Base-by-base conservation (phyloP, 2,329 filamentous ascomycete species). In the Cladosporium sp. region DNA sequence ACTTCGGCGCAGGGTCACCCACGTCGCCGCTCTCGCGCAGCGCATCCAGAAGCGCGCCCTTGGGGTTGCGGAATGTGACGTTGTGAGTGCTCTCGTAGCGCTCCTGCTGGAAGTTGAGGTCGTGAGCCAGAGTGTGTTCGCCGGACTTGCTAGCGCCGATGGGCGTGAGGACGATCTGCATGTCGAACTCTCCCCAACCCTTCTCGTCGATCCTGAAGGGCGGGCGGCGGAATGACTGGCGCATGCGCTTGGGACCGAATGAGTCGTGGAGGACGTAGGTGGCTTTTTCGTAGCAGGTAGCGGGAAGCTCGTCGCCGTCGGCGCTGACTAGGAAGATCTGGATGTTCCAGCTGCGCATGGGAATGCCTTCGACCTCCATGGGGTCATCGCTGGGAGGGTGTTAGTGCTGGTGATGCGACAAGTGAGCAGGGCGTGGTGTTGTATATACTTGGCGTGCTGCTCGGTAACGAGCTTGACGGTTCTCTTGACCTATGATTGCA, bases 131-230 rank as follows among this genome's bases (percentile, higher is more conserved):
- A 16, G 86, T 84, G 74, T 92, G 87, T 75, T 97, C 94, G 66
- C 89, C 88, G 65, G 87, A 90, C 83, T 97, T 97, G 79, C 95
- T 92, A 23, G 68, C 69, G 23, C 76, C 76, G 33, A 90, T 88
- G 52, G 90, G 91, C 75, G 89, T 90, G 72, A 96, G 85, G 68
- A 91, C 88, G 74, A 98, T 95, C 57, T 84, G 85, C 88, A 99
- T 94, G 77, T 98, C 95, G 78, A 99, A 99, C 81, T 98, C 95
- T 75, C 95, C 95, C 95, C 95, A 99, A 72, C 95, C 95, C 80
- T 97, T 91, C 80, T 99, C 96, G 69, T 88, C 84, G 79, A 96
- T 96, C 70, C 85, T 86, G 82, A 98, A 99, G 0, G 95, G 95
- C 0, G 93, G 87, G 70, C 91, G 89, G 75, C 89, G 89, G 82